These are phyloP conservation scores for Priceomyces fermenticarens DNA, from an alignment of 805 yeast species.

Conservation along the genomic window DNA sequence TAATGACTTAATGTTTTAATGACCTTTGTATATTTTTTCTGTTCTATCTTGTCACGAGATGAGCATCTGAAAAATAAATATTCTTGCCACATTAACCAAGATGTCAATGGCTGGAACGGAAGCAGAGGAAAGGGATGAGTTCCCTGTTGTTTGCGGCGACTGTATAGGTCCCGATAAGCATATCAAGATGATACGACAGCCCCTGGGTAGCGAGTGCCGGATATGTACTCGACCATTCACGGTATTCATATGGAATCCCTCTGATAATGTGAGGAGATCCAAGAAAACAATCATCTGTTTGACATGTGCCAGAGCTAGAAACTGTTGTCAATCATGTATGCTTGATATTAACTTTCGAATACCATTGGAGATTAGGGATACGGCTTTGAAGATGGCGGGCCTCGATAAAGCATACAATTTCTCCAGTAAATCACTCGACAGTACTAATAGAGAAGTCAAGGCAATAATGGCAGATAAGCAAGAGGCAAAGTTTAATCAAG, in stretches of 20 bases:
- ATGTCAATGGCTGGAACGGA: no score
- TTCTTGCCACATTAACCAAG: no score
- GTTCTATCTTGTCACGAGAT: no score
- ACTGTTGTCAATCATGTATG: conserved; percentile 88
- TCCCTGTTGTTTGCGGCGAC: conserved; percentile 67
- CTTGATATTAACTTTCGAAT: conserved; percentile 77
- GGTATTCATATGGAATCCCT: conserved; percentile 67
- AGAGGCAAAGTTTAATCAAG: conserved; percentile 42
- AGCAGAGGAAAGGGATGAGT: conserved; percentile 11
- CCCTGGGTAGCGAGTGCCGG: conserved; percentile 77
- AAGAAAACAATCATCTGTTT: conserved; percentile 70
- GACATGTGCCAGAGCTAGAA: conserved; percentile 74
- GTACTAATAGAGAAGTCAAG: conserved; percentile 31
- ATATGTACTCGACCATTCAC: conserved; percentile 84
- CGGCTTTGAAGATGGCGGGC: conserved; percentile 72
- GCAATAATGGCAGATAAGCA: conserved; percentile 46
- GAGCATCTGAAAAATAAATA: no score
- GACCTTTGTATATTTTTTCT: no score
- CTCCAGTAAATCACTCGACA: conserved; percentile 15
- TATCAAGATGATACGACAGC: conserved; percentile 68
- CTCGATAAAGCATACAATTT: conserved; percentile 20
- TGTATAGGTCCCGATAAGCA: conserved; percentile 71
- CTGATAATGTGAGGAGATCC: conserved; percentile 37
- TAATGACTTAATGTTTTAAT: no score
- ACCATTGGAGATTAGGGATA: conserved; percentile 76